Percentiles rank a stretch among this genome's conserved stretches.
Evolutionary conservation across 345 rosid genomes (phyloP).

Genomic region (Lagerstroemia speciosa): DNA sequence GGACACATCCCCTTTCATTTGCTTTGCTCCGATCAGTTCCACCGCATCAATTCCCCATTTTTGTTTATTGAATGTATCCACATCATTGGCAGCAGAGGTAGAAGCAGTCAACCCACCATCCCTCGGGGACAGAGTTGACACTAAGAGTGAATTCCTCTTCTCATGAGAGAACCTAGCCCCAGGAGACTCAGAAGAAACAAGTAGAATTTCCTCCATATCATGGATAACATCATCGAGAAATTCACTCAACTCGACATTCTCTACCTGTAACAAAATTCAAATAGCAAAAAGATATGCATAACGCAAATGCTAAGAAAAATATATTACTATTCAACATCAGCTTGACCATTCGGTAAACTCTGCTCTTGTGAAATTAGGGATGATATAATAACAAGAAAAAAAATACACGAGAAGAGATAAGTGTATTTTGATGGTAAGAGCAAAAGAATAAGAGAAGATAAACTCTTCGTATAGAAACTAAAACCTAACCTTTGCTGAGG

Average conservation of each 20-base stretch:
- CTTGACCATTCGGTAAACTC: not conserved
- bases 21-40: constrained; percentile 86
- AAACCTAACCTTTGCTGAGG: constrained; percentile 49
- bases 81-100: constrained; percentile 43
- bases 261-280: constrained; percentile 34
- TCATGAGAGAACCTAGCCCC: constrained; percentile 48
- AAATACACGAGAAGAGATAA: not conserved
- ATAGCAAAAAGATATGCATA: constrained; percentile 3
- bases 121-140: constrained; percentile 42
- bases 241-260: constrained; percentile 44
- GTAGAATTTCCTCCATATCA: constrained; percentile 95
- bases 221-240: constrained; percentile 78
- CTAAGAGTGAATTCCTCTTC: constrained; percentile 40
- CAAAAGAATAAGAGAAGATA: constrained; percentile 4
- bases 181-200: constrained; percentile 66
- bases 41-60: constrained; percentile 55
- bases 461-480: not conserved
- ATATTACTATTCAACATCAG: not conserved
- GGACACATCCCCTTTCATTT: constrained; percentile 86
- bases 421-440: not conserved
- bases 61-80: constrained; percentile 26
- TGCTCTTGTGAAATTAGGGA: no score
- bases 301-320: not conserved
- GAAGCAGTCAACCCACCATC: constrained; percentile 81
- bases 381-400: not conserved